Base-by-base conservation (phyloP, 495 filamentous ascomycete species). In the Copromyces sp. region DNA sequence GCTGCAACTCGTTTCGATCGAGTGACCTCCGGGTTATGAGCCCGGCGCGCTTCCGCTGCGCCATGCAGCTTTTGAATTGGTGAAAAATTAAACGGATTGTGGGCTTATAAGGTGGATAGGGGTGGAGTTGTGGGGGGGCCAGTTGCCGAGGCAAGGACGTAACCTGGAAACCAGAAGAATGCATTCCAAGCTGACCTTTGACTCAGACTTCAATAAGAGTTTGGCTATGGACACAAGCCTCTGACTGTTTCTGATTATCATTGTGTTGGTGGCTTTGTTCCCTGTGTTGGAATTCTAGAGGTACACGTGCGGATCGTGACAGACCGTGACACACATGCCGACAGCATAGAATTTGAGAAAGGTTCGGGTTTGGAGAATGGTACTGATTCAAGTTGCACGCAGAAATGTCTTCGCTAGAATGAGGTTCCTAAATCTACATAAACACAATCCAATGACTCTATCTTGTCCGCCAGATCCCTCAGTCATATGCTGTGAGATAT, bases 21-120 rank as follows among this genome's bases (percentile, higher is more conserved):
- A 73, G 69, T 69, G 74, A 73, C 74, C 74, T 75, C 74, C 74
- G 74, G 74, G 74, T 75, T 75, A 75, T 75, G 72, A 75, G 74
- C 74, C 74, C 74, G 74, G 74, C 74, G 74, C 74, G 74, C 74
- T 75, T 75, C 74, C 74, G 69, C 72, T 75, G 72, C 74, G 74
- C 74, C 74, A 75, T 59, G 69, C 69, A 74, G 73, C 73, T 74
- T 68, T 69, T 1, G 16, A 14, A 7, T 71, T 68, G 70, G 24
- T 65, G 32, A 35, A 32, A 8, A 4, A 0, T 1, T 8, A 0
- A 1, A 12, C 2, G 4, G 11, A 3, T 16, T 35, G 0, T 65
- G 14, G 29, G 29, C 14, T 35, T 17, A 65, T 65, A 3, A 35
- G 6, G 53, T 35, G 53, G 29, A 65, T 65, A 9, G 3, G 6